A percentile compares a stretch with the other conserved stretches of the same genome.
Conservation (phyloP, 306 rosid genomes). For the Prunus kanzakura region DNA sequence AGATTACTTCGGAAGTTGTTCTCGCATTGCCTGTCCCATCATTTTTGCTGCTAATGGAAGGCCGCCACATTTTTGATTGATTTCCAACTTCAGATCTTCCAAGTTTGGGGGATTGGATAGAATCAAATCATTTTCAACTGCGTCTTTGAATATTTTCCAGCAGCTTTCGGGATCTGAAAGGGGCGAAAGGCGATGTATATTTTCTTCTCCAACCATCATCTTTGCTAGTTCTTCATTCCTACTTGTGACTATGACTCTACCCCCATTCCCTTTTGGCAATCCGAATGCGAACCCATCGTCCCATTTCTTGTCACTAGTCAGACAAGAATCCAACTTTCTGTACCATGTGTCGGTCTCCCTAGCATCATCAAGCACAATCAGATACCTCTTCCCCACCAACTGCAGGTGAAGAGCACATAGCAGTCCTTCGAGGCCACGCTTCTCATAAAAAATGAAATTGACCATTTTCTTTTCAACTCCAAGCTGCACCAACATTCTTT, state of each 20-base stretch:
- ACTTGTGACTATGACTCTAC: constrained; percentile 24
- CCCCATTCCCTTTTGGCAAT: constrained; percentile 25
- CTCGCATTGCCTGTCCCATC: constrained; percentile 3
- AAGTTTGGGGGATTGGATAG: background rate
- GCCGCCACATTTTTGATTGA: constrained; percentile 5
- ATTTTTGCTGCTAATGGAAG: constrained; percentile 18
- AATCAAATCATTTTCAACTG: background rate
- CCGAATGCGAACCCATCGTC: constrained; percentile 1
- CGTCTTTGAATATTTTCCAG: constrained; percentile 19
- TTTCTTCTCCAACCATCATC: constrained; percentile 17
- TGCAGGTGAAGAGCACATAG: constrained; percentile 12
- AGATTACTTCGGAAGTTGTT: background rate
- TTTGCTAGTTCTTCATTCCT: constrained; percentile 10
- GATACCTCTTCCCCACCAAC: constrained; percentile 17
- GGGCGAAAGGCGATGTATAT: constrained; percentile 10
- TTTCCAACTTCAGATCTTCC: constrained; percentile 1
- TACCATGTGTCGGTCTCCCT: constrained; percentile 8
- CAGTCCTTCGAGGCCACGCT: background rate
- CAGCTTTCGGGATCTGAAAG: constrained; percentile 2
- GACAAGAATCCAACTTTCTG: background rate
- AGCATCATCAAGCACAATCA: constrained; percentile 29
- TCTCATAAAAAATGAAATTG: rapidly evolving
- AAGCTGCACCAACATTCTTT: constrained; percentile 10
- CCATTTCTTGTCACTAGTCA: background rate
- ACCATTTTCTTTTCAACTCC: constrained; percentile 17